Base-by-base conservation (phyloP, 164 flowering plant species). In the Taxillus chinensis region DNA sequence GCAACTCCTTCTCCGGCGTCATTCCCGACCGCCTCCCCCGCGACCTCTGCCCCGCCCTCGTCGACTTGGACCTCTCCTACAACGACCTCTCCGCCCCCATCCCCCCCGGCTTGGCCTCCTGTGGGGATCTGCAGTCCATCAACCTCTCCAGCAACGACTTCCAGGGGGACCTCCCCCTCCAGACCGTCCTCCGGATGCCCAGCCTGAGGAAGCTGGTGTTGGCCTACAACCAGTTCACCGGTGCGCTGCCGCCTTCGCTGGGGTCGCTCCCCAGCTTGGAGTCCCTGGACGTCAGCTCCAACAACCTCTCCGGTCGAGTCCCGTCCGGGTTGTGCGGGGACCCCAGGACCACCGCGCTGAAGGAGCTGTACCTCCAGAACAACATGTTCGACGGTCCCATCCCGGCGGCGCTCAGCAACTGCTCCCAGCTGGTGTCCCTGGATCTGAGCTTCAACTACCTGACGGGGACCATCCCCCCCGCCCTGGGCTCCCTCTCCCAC, bases 401-500 rank as follows among this genome's bases (percentile, higher is more conserved):
- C 49, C 96, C 97, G 2, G 73, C 77, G 6, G 64, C 73, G 38
- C 66, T 93, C 4, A 75, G 93, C 53, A 86, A 91, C 72, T 93
- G 99, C 62, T 77, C 93, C 5, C 57, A 82, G 63, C 78, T 93
- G 54, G 83, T 83, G 41, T 84, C 95, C 0, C 86, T 93, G 15
- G 95, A 93, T 76, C 74, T 93, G 60, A 93, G 97, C 82, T 87
- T 91, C 73, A 93, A 93, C 74, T 82, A 67, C 73, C 73, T 93
- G 40, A 80, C 71, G 0, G 96, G 99, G 15, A 78, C 73, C 2
- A 93, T 93, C 55, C 99, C 99, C 0, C 41, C 80, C 0, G 82
- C 84, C 68, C 67, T 93, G 49, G 96, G 96, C 3, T 79, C 80
- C 0, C 75, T 93, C 39, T 64, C 80, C 3, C 77, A 86, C 74